phyloP scores from a whole-genome alignment of 208 protist genomes.

The Vickermania spadyakhi region DNA sequence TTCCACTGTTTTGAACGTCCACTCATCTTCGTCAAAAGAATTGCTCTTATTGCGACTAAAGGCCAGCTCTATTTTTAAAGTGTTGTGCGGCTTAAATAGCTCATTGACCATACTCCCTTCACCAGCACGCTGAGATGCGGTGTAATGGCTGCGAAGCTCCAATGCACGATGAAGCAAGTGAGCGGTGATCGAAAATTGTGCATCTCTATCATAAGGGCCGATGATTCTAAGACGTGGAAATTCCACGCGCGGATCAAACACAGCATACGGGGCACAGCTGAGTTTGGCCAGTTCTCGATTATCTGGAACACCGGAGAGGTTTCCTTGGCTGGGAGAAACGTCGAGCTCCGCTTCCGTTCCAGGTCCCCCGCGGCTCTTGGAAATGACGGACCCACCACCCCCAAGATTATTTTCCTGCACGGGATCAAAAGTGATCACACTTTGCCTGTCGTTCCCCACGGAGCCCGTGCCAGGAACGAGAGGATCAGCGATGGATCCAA shows the following conservation, averaged over 20 bases:
- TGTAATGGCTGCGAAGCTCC: slow-evolving; percentile 64
- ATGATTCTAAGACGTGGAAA: slow-evolving; percentile 58
- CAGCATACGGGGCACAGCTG: slow-evolving; percentile 31
- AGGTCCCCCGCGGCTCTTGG: not conserved
- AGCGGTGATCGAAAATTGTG: slow-evolving; percentile 41
- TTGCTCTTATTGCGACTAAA: slow-evolving; percentile 29
- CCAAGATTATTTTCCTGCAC: not conserved
- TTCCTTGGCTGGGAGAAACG: not conserved
- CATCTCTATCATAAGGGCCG: slow-evolving; percentile 59
- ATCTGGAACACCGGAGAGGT: not conserved
- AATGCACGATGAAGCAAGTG: slow-evolving; percentile 64
- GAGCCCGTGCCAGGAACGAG: not conserved
- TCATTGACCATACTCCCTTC: slow-evolving; percentile 15
- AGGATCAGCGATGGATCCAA: not conserved
- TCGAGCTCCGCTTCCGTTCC: not conserved
- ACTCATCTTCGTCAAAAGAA: slow-evolving; percentile 80
- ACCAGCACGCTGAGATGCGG: slow-evolving; percentile 10
- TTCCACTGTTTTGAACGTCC: slow-evolving; percentile 88
- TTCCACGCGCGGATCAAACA: slow-evolving; percentile 46
- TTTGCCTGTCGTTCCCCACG: not conserved
- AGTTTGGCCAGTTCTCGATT: not conserved
- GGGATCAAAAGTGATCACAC: not conserved
- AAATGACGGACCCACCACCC: not conserved
- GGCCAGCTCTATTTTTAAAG: slow-evolving; percentile 17
- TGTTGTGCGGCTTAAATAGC: slow-evolving; percentile 21